These are phyloP conservation scores for Sinapis alba DNA, from an alignment of 441 rosid species.

Conservation along the genomic window DNA sequence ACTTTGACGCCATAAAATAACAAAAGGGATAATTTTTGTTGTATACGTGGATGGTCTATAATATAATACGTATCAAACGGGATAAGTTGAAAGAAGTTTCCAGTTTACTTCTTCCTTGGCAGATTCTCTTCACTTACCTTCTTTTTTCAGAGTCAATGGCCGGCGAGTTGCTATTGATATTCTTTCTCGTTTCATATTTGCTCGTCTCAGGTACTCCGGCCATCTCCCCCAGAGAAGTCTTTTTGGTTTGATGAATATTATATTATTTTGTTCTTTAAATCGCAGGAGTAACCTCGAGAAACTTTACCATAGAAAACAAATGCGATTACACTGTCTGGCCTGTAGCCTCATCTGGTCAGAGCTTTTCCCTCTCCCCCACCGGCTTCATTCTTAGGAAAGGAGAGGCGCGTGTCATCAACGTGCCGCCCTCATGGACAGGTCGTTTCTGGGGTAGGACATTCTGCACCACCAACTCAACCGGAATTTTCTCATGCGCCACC, in stretches of 20 bases:
- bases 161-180: too few species aligned
- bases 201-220: conserved; percentile 11
- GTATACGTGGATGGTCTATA: too few species aligned
- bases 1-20: too few species aligned
- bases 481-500: conserved; percentile 40
- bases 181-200: background rate
- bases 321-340: conserved; percentile 26
- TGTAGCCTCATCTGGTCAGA: fast-evolving
- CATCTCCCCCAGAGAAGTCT: background rate
- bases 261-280: background rate
- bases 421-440: conserved; percentile 40
- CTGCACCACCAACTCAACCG: conserved; percentile 37
- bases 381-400: conserved; percentile 38
- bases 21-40: too few species aligned
- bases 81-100: too few species aligned
- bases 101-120: too few species aligned
- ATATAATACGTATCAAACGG: too few species aligned
- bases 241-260: background rate
- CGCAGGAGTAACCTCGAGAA: conserved; percentile 9
- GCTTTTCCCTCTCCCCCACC: conserved; percentile 7
- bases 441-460: conserved; percentile 44
- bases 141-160: too few species aligned
- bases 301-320: conserved; percentile 18
- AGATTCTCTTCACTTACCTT: too few species aligned
- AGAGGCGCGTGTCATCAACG: conserved; percentile 12